Evolutionary conservation across 2,329 filamentous ascomycete species (phyloP).

Genomic region (Apiospora pterosperma): DNA sequence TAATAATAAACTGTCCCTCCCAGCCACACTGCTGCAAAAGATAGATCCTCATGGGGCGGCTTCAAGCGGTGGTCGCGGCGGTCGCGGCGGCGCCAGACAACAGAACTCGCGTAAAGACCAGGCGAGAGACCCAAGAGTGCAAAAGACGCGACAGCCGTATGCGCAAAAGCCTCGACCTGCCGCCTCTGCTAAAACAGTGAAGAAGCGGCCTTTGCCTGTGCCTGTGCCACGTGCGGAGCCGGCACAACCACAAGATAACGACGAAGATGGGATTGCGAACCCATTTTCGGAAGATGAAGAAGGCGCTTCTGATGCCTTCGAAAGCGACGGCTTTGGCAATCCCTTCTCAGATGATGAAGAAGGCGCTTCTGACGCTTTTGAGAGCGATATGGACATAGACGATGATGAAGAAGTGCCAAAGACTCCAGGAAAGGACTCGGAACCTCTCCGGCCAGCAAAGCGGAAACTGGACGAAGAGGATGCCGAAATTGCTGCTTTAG

Average conservation of each 20-base stretch:
- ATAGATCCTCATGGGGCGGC: slow-evolving; percentile 28
- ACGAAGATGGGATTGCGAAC: background rate
- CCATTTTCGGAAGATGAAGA: slow-evolving; percentile 3
- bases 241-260: slow-evolving; percentile 10
- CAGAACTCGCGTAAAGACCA: slow-evolving; percentile 28
- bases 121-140: slow-evolving; percentile 24
- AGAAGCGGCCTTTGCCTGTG: background rate
- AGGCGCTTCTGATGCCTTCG: slow-evolving; percentile 4
- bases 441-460: slow-evolving; percentile 36
- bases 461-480: slow-evolving; percentile 76
- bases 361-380: slow-evolving; percentile 1
- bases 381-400: slow-evolving; percentile 11
- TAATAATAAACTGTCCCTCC: slow-evolving; percentile 35
- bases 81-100: slow-evolving; percentile 9
- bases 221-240: slow-evolving; percentile 9
- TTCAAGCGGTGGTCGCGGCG: slow-evolving; percentile 10
- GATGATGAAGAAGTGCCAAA: slow-evolving; percentile 9
- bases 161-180: background rate
- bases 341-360: slow-evolving; percentile 9
- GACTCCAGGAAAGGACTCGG: slow-evolving; percentile 6
- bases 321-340: slow-evolving; percentile 12
- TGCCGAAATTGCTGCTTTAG: slow-evolving; percentile 80
- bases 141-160: slow-evolving; percentile 24
- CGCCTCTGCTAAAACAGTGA: background rate
- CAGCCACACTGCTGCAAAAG: slow-evolving; percentile 40